phyloP scores from a whole-genome alignment of 495 filamentous ascomycete species.

The Aspergillus taichungensis region DNA sequence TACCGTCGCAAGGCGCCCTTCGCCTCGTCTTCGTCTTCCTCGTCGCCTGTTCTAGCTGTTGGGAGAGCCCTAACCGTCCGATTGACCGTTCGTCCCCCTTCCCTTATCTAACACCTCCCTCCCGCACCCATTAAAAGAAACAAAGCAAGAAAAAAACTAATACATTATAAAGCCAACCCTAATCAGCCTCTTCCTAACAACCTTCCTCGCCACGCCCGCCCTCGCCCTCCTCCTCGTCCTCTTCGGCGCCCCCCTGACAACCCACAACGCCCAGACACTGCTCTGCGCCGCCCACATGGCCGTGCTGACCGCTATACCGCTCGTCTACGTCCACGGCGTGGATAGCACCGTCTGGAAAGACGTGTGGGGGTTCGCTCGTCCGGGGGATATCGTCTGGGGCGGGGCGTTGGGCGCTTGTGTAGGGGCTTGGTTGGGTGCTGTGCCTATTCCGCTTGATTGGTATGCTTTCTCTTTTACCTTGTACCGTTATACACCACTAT shows the following conservation, averaged over 20 bases:
- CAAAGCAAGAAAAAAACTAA: neutral
- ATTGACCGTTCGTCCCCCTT: neutral
- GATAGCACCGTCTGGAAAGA: slow-evolving; percentile 65
- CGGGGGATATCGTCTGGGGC: slow-evolving; percentile 33
- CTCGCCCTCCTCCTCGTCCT: slow-evolving; percentile 63
- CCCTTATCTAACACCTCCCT: neutral
- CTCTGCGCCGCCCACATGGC: slow-evolving; percentile 76
- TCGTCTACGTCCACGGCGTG: slow-evolving; percentile 81
- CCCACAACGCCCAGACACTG: slow-evolving; percentile 67
- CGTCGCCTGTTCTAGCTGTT: too few relatives aligned
- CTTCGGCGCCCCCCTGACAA: slow-evolving; percentile 85
- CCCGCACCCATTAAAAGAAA: neutral
- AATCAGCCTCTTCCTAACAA: slow-evolving; percentile 50
- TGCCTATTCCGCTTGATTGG: slow-evolving; percentile 95
- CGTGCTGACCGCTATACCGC: slow-evolving; percentile 59
- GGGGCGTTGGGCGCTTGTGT: slow-evolving; percentile 41
- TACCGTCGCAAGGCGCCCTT: too few relatives aligned
- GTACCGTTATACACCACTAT: too few relatives aligned
- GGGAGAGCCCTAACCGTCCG: neutral
- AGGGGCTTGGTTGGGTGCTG: slow-evolving; percentile 56
- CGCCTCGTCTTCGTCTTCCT: too few relatives aligned
- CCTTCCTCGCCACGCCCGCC: slow-evolving; percentile 55
- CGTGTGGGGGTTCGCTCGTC: slow-evolving; percentile 43
- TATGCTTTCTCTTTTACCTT: slow-evolving; percentile 40
- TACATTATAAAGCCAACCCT: slow-evolving; percentile 45